Base-by-base conservation (phyloP, 805 yeast genomes). In the Blastobotrys peoriensis region DNA sequence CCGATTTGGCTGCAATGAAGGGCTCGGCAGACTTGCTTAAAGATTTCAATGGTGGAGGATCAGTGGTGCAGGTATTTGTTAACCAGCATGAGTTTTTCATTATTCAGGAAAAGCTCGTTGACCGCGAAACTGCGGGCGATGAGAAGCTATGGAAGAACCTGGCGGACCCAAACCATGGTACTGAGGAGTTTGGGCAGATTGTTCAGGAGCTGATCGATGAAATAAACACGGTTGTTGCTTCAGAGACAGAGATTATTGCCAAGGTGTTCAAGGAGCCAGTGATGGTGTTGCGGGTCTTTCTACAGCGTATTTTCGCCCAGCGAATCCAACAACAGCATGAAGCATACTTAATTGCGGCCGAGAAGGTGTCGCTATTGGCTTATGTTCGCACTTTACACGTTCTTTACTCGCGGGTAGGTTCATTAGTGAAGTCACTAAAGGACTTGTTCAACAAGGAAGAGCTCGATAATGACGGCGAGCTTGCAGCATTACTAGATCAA, bases 11-110 rank as follows among this genome's bases (percentile, higher is more conserved):
- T n/a, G 76, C 76, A 43, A 80, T 93, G 83, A 79, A 76, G 55
- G 87, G 81, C 45, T 75, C 64, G 20, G 86, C 96, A 0, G 78
- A 77, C 41, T 76, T 88, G 15, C 69, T 89, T 40, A 75, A 79
- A 43, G 85, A 80, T 49, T 91, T 81, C 67, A 89, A 91, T 58
- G 91, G 87, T 16, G 96, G 96, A 9, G 72, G 76, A 8, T 80
- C 83, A 47, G 91, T 89, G 5, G 83, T 86, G 5, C 86, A 82
- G 58, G 79, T 82, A 40, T 91, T 86, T 64, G 84, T 89, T 35
- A 79, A 78, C 58, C 87, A 85, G 58, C 86, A 85, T 58, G 83
- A 80, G 40, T 74, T 82, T 47, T 83, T 89, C 61, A 68, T 71
- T 44, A 70, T 67, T 30, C 66, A 73, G 50, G 74, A 76, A 46